A percentile compares a stretch with the other conserved stretches of the same genome.
Evolutionary conservation across 2,329 filamentous ascomycete species (phyloP).

Genomic region (Microsporum canis): DNA sequence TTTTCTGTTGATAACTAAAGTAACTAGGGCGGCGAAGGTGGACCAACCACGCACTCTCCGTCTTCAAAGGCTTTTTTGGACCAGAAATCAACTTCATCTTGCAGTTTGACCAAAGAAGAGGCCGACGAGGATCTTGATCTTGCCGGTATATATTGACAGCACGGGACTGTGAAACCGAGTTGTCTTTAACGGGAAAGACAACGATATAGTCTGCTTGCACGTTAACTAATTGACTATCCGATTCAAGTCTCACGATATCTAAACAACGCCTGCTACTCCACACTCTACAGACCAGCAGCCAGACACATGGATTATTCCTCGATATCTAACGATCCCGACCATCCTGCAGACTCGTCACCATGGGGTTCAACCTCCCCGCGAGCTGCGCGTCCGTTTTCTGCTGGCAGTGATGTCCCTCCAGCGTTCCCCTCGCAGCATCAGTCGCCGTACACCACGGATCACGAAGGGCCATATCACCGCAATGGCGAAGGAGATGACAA

Average conservation of each 20-base stretch:
- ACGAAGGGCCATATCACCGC: constrained; percentile 1
- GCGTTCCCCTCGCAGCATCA: constrained; percentile 30
- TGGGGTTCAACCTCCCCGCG: constrained; percentile 41
- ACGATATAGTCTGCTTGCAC: not conserved
- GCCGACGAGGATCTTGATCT: not conserved
- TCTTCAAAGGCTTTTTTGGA: not conserved
- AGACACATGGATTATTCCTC: constrained; percentile 54
- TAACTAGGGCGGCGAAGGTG: not conserved
- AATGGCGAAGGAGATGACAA: constrained; percentile 12
- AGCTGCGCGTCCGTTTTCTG: constrained; percentile 30
- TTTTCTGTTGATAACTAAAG: not conserved
- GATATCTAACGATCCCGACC: constrained; percentile 46
- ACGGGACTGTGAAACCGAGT: too few species aligned
- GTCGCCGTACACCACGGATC: constrained; percentile 23
- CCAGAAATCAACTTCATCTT: not conserved
- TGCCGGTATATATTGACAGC: not conserved
- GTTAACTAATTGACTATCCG: not conserved
- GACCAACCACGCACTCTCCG: constrained; percentile 1
- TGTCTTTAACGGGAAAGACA: too few species aligned
- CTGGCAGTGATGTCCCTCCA: constrained; percentile 30
- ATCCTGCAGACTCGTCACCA: constrained; percentile 48
- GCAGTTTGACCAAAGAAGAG: not conserved
- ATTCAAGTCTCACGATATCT: not conserved
- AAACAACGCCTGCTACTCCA: not conserved
- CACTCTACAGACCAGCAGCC: not conserved